These are phyloP conservation scores for Austropuccinia psidii DNA, from an alignment of 1,284 basidiomycete species.

Conservation along the genomic window DNA sequence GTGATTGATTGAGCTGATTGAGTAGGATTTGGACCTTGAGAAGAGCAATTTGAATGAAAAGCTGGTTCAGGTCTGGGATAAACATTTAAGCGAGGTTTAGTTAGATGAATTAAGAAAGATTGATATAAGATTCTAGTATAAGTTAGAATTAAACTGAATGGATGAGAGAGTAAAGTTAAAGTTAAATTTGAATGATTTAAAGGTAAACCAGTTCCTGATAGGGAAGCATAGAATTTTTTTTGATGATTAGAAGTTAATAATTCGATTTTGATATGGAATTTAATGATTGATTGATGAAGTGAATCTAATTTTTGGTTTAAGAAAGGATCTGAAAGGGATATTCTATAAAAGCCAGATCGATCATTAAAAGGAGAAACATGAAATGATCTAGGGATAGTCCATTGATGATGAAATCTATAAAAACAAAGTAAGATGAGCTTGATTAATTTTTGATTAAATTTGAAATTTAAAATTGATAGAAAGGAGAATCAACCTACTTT, in stretches of 20 bases:
- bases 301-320: conserved; percentile 23
- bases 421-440: neutral
- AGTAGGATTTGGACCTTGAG: conserved; percentile 29
- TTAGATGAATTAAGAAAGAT: conserved; percentile 62
- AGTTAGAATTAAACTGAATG: conserved; percentile 58
- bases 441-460: neutral
- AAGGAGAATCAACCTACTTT: conserved; percentile 47
- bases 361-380: conserved; percentile 77
- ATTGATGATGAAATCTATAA: conserved; percentile 59
- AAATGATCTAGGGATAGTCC: conserved; percentile 64
- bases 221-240: conserved; percentile 55
- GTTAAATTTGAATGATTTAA: conserved; percentile 53
- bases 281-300: neutral
- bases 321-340: conserved; percentile 52
- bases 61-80: conserved; percentile 60
- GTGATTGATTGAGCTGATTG: neutral
- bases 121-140: conserved; percentile 60
- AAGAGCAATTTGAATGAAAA: conserved; percentile 38
- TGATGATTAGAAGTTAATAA: conserved; percentile 44
- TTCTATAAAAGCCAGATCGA: conserved; percentile 60
- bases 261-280: conserved; percentile 40
- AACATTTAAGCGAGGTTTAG: conserved; percentile 55
- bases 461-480: neutral
- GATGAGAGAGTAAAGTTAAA: conserved; percentile 52
- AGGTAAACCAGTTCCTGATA: conserved; percentile 46